Evolutionary conservation across 345 rosid genomes (phyloP), one percentile per base, ranked within the genome.

Genomic region (Excoecaria cochinchinensis): DNA sequence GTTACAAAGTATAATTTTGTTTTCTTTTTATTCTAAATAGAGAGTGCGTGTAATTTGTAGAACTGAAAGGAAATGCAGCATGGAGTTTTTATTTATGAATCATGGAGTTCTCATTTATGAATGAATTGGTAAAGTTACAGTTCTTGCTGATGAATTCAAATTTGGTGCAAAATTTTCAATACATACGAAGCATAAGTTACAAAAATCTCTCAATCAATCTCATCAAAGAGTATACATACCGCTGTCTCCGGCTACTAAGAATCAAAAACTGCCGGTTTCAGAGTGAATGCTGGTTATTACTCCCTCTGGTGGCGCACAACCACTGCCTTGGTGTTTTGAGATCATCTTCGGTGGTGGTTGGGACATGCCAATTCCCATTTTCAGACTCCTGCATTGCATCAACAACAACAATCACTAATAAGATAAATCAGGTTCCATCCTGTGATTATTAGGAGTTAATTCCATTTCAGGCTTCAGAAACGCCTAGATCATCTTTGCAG

Each of bases 281-380:
- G 17, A 15, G 19, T 6, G 25, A 4, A 63, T 21, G 47, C 47
- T 39, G 61, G 46, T 44, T 53, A 40, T 67, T 39, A 67, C 74
- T 78, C 66, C 77, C 19, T 77, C 97, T 82, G 51, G 84, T 86
- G 16, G 93, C 87, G 56, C 98, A 92, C 63, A 94, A 71, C 98
- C 98, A 94, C 59, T 80, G 87, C 79, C 97, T 88, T 36, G 94
- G 88, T 36, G 81, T 80, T 77, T 89, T 92, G 8, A 88, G 74
- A 76, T 89, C 97, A 67, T 90, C 94, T 22, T 77, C 91, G 4
- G 85, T 79, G 57, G 80, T 80, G 25, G 85, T 83, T 53, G 98
- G 98, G 31, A 94, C 87, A 81, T 94, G 98, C 98, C 98, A 94
- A 62, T 82, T 85, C 59, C 98, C 98, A 72, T 77, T 83, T 77